Percentiles rank a stretch among this genome's conserved stretches.
Evolutionary conservation across 768 basidiomycete genomes (phyloP).

Genomic region (Suillus americanus): DNA sequence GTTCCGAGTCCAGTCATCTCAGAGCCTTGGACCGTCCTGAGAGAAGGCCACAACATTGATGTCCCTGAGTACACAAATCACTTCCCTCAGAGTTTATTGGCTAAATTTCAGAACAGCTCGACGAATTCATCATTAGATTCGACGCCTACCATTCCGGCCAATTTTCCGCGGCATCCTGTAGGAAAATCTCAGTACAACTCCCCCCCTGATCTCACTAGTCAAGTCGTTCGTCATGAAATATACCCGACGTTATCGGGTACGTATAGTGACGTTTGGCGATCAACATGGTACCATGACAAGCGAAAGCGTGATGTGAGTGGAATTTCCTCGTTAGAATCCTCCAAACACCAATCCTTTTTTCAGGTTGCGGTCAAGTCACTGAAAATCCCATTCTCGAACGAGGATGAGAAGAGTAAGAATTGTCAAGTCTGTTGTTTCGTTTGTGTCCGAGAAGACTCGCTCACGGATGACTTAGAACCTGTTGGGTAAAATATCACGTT

Average conservation of each 20-base stretch:
- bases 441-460: neutral
- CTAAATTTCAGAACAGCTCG: neutral
- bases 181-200: neutral
- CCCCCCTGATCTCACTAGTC: neutral
- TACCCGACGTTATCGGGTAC: neutral
- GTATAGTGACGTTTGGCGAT: neutral
- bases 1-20: neutral
- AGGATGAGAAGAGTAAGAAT: neutral
- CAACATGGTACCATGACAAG: neutral
- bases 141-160: neutral
- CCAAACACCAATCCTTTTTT: neutral
- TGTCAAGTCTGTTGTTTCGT: neutral
- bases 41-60: neutral
- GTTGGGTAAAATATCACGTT: neutral
- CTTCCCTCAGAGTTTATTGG: neutral
- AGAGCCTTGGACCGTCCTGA: neutral
- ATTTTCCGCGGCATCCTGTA: neutral
- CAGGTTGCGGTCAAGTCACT: constrained; percentile 2
- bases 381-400: neutral
- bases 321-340: neutral
- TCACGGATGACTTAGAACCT: neutral
- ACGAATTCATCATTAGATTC: neutral
- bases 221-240: neutral
- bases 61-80: neutral
- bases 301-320: neutral